phyloP scores from a whole-genome alignment of 148 eudicot species.

The Oxyria digyna region DNA sequence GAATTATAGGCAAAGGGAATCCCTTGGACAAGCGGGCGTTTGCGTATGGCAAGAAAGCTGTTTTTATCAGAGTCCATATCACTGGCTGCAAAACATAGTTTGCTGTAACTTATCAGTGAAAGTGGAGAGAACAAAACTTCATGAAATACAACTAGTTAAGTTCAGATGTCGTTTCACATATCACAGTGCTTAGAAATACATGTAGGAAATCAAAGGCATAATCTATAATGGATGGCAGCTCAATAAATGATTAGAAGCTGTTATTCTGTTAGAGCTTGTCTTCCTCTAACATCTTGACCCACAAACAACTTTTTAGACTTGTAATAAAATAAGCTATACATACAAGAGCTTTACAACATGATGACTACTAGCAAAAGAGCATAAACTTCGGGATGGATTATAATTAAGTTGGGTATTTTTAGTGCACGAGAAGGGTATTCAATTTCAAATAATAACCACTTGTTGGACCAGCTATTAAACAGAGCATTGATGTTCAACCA shows the following conservation, averaged over 20 bases:
- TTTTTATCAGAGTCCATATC: slow-evolving; percentile 55
- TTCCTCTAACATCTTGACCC: background rate
- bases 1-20: slow-evolving; percentile 59
- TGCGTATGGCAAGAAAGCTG: slow-evolving; percentile 53
- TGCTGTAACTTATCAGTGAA: background rate
- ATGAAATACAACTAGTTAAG: background rate
- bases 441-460: background rate
- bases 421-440: background rate
- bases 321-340: background rate
- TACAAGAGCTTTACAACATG: background rate
- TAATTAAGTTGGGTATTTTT: background rate
- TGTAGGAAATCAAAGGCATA: background rate
- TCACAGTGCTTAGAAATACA: background rate
- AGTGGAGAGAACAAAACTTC: background rate
- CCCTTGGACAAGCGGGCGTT: slow-evolving; percentile 51
- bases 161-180: background rate
- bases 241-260: background rate
- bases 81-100: slow-evolving; percentile 50
- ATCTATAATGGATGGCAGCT: background rate
- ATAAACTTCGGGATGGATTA: background rate
- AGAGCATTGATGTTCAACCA: background rate
- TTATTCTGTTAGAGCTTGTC: background rate
- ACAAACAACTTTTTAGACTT: background rate
- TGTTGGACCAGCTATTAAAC: background rate
- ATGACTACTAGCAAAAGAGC: background rate